phyloP scores from a whole-genome alignment of 495 filamentous ascomycete genomes.

The Amniculicola lignicola region DNA sequence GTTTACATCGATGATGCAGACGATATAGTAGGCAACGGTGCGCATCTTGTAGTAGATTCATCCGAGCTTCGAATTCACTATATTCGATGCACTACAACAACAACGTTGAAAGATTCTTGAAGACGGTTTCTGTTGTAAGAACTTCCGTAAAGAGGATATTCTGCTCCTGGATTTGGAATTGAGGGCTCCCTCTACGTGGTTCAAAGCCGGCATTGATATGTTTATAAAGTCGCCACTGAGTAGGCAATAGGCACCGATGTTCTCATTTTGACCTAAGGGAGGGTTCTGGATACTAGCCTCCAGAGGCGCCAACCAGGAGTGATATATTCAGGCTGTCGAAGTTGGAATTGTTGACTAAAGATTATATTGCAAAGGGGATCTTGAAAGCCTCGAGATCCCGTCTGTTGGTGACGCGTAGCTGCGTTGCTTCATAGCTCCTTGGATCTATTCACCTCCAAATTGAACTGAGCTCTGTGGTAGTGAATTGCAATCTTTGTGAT shows the following conservation, averaged over 20 bases:
- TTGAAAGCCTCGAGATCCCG: too few relatives aligned
- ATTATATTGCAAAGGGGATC: too few relatives aligned
- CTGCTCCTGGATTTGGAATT: conserved; percentile 13
- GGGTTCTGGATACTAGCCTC: too few relatives aligned
- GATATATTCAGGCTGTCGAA: too few relatives aligned
- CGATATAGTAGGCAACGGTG: not conserved
- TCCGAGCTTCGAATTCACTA: not conserved
- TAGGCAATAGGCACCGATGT: conserved; percentile 13
- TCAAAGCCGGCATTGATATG: conserved; percentile 20
- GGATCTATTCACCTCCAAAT: too few relatives aligned
- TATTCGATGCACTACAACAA: conserved; percentile 17
- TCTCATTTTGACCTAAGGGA: too few relatives aligned
- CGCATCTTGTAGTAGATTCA: not conserved
- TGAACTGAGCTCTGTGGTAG: too few relatives aligned
- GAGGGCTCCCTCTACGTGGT: conserved; percentile 15
- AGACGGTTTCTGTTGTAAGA: not conserved
- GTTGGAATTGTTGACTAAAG: too few relatives aligned
- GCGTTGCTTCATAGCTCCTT: too few relatives aligned
- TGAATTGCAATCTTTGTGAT: too few relatives aligned
- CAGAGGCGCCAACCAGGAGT: too few relatives aligned
- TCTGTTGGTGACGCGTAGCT: too few relatives aligned
- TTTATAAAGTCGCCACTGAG: conserved; percentile 20
- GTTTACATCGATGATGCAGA: not conserved
- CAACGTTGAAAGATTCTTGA: not conserved
- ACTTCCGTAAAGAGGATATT: conserved; percentile 9